Evolutionary conservation across 2,329 filamentous ascomycete species (phyloP).

Genomic region (Colletotrichum godetiae): DNA sequence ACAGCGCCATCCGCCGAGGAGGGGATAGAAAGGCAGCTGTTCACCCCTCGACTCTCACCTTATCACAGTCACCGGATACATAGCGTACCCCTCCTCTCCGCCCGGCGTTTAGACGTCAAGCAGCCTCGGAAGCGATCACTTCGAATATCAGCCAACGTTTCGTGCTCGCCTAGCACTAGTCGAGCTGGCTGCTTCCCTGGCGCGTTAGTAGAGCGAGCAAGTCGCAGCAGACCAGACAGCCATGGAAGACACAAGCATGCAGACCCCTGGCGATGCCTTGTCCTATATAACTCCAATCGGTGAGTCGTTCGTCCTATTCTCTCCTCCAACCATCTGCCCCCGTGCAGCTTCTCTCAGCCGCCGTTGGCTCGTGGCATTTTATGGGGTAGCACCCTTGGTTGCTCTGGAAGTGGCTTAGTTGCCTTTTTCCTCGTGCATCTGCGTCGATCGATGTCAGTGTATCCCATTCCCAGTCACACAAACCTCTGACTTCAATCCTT

Average conservation of each 20-base stretch:
- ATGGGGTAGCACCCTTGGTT: constrained; percentile 41
- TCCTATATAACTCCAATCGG: constrained; percentile 67
- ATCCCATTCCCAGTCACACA: constrained; percentile 27
- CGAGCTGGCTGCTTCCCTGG: constrained; percentile 28
- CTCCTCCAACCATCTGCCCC: constrained; percentile 59
- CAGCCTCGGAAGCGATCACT: constrained; percentile 7
- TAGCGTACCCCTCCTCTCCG: neutral
- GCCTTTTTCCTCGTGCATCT: constrained; percentile 5
- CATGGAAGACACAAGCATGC: constrained; percentile 55
- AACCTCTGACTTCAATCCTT: neutral
- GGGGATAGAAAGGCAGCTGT: neutral
- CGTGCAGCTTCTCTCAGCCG: constrained; percentile 55
- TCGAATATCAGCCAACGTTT: constrained; percentile 26
- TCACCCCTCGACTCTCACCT: constrained; percentile 1
- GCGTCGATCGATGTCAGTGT: constrained; percentile 36
- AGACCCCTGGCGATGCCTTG: constrained; percentile 58
- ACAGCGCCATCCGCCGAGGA: constrained; percentile 5
- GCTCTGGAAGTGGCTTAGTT: constrained; percentile 28
- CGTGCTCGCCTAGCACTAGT: constrained; percentile 28
- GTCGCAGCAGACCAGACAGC: constrained; percentile 36
- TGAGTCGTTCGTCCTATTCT: constrained; percentile 53
- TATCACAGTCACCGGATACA: neutral
- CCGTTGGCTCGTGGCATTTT: constrained; percentile 57
- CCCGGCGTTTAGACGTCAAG: neutral
- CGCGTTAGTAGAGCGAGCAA: constrained; percentile 35